Percentiles rank a stretch among this genome's conserved stretches.
Conservation (phyloP, 73 alveolate genomes). For the Tetrahymena elliotti region DNA sequence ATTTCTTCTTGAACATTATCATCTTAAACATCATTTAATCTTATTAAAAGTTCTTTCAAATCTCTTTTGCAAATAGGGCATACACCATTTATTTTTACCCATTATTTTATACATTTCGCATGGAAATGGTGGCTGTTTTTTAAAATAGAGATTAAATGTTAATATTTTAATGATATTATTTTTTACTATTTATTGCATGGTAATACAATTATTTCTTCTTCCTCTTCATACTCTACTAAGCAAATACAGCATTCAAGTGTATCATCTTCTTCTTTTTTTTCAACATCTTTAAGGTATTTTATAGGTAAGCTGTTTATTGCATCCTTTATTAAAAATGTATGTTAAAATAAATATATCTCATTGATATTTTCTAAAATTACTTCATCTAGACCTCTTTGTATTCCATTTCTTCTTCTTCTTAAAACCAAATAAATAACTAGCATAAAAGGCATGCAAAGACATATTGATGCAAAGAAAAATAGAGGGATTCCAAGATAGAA, state of each 20-base stretch:
- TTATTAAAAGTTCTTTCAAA: background rate
- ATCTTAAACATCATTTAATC: background rate
- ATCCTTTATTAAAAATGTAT: background rate
- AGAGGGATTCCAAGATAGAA: background rate
- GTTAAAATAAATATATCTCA: too few species aligned
- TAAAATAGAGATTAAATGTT: background rate
- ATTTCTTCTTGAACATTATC: background rate
- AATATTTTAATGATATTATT: background rate
- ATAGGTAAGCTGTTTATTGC: background rate
- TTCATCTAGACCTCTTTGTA: background rate
- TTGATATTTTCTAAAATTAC: too few species aligned
- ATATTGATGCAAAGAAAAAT: background rate
- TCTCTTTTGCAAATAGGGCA: background rate
- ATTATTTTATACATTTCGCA: background rate
- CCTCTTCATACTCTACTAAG: background rate
- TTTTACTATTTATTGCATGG: background rate
- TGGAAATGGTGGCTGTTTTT: background rate
- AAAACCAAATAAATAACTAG: background rate
- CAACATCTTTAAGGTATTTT: background rate
- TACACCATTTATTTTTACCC: background rate
- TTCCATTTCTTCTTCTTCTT: background rate
- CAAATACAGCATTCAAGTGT: background rate
- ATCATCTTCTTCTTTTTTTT: background rate
- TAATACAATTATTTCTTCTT: background rate
- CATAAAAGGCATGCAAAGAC: background rate